phyloP scores from a whole-genome alignment of 768 basidiomycete species.

The Baorangia bicolor region DNA sequence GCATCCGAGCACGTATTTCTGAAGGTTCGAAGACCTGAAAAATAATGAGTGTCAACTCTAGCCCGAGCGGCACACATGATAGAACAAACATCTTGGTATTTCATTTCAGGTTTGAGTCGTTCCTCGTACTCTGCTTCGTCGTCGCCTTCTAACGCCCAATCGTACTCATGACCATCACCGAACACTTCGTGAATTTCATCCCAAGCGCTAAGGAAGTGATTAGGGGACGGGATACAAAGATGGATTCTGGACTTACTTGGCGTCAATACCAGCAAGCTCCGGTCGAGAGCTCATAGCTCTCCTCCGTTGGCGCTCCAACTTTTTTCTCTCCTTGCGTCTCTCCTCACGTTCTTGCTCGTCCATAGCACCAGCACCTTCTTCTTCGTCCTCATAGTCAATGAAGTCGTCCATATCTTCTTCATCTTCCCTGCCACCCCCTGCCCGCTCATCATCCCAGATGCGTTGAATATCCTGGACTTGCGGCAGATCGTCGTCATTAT shows the following conservation, averaged over 20 bases:
- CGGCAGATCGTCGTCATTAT: slow-evolving; percentile 49
- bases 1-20: slow-evolving; percentile 83
- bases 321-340: slow-evolving; percentile 61
- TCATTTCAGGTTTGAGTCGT: slow-evolving; percentile 66
- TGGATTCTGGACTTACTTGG: slow-evolving; percentile 54
- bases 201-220: slow-evolving; percentile 68
- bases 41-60: slow-evolving; percentile 5
- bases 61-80: slow-evolving; percentile 3
- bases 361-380: slow-evolving; percentile 77
- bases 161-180: slow-evolving; percentile 94
- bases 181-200: slow-evolving; percentile 96
- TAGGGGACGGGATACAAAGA: slow-evolving; percentile 1
- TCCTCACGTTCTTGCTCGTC: slow-evolving; percentile 78
- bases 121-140: slow-evolving; percentile 52
- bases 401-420: slow-evolving; percentile 72
- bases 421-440: slow-evolving; percentile 45
- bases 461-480: slow-evolving; percentile 60
- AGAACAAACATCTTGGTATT: slow-evolving; percentile 72
- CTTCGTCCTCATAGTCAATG: slow-evolving; percentile 76
- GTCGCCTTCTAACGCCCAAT: slow-evolving; percentile 88
- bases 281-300: slow-evolving; percentile 64
- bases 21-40: slow-evolving; percentile 94
- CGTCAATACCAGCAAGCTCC: slow-evolving; percentile 77
- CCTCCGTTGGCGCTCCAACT: slow-evolving; percentile 62
- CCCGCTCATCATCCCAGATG: slow-evolving; percentile 78